These are phyloP conservation scores for Ophiocordyceps sinensis DNA, from an alignment of 2,329 filamentous ascomycete species.

Conservation along the genomic window DNA sequence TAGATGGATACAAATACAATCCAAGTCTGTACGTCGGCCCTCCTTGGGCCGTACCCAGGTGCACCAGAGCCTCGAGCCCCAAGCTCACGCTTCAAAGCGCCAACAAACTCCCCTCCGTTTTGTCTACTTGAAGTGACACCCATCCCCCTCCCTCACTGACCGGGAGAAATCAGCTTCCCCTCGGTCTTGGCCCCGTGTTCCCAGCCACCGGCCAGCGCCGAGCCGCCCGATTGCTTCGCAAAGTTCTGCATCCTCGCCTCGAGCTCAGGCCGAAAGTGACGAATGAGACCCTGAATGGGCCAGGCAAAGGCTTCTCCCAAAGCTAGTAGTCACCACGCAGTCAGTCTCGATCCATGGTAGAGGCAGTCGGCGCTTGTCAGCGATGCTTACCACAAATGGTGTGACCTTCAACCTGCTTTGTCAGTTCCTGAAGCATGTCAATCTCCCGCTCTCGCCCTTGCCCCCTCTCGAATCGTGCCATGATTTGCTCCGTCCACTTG, in stretches of 20 bases:
- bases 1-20: conserved; percentile 8
- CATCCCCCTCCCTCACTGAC: conserved; percentile 47
- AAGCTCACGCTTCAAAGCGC: neutral
- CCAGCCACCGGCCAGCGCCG: conserved; percentile 80
- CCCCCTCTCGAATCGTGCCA: conserved; percentile 89
- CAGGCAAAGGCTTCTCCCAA: conserved; percentile 96
- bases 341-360: neutral
- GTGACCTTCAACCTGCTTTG: conserved; percentile 98
- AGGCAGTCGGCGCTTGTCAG: neutral
- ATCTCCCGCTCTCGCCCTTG: conserved; percentile 84
- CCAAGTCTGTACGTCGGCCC: neutral
- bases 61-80: neutral
- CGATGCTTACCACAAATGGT: conserved; percentile 72
- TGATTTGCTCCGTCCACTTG: conserved; percentile 99
- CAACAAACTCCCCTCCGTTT: neutral
- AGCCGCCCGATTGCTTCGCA: conserved; percentile 55
- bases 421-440: conserved; percentile 98
- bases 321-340: conserved; percentile 29
- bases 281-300: conserved; percentile 95
- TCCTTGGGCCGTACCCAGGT: neutral
- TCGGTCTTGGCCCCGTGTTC: conserved; percentile 56
- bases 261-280: conserved; percentile 93
- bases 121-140: neutral
- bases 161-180: conserved; percentile 76
- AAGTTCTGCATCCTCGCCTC: conserved; percentile 82